Base-by-base conservation (phyloP, 2,329 filamentous ascomycete species). In the Chalaropsis ovoidea region DNA sequence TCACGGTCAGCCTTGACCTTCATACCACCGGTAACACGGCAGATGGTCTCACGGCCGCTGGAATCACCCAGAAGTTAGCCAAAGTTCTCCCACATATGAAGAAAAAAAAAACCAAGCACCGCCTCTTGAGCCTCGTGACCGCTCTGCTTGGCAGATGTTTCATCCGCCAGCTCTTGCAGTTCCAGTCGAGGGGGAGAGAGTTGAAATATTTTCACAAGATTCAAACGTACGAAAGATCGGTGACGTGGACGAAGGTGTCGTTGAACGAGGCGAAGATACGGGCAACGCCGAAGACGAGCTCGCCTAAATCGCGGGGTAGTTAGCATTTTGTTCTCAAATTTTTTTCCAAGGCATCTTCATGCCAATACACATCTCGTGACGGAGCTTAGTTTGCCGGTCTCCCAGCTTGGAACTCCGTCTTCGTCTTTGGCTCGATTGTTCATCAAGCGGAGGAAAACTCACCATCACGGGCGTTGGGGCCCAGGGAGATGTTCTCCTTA, bases 1-100 rank as follows among this genome's bases (percentile, higher is more conserved):
- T 99, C 94, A 86, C 94, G 93, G 78, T 99, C 92, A 80, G 92
- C 92, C 89, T 99, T 99, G 86, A 99, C 94, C 86, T 99, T 99
- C 94, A 99, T 99, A 78, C 95, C 95, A 83, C 95, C 94, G 75
- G 95, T 99, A 74, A 99, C 93, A 90, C 94, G 92, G 86, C 86
- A 90, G 84, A 99, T 96, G 82, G 95, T 99, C 89, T 99, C 94
- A 82, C 94, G 94, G 82, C 94, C 94, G 82, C 90, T 95, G 83
- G 78, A 84, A 85, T 84, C 81, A 85, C 81, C 81, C 81, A 84
- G 78, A 76, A 78, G 81, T 87, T 81, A 87, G 84, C 81, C 80
- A 81, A 10, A 41, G 24, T 31, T 39, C 39, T 61, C 58, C 39
- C 22, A 64, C 45, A 52, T 42, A 24, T n/a, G 15, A 42, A 56